Base-by-base conservation (phyloP, 2,329 filamentous ascomycete genomes). In the Ascochyta clinopodiicola region DNA sequence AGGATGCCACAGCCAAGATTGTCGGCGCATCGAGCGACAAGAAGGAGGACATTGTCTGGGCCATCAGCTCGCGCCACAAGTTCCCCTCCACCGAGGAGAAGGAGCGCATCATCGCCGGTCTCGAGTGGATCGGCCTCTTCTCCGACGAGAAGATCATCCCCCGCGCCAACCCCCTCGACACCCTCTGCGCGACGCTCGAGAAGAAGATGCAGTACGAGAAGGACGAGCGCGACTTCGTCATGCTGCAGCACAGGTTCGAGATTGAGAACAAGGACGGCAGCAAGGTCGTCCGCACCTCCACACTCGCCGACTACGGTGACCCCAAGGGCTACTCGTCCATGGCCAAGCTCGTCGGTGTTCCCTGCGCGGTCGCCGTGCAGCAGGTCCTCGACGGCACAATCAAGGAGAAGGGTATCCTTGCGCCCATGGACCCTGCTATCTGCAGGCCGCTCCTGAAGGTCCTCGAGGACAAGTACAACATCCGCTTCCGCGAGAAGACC, bases 171-270 rank as follows among this genome's bases (percentile, higher is more conserved):
- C 89, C 92, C 4, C 84, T 96, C 22, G 93, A 96, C 77, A 94
- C 90, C n/a, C 86, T 96, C 35, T 96, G 92, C 80, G 91, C 91
- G 29, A 90, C 87, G 3, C 85, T 96, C 27, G 92, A 96, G 82
- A 80, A 90, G 82, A 96, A 96, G 86, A 96, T 96, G 91, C 85
- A 90, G 77, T 96, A 88, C 77, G 89, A 85, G 71, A 82, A 89
- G 67, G 88, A 84, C 58, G 92, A 96, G 85, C 88, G 92, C 56
- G 92, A 96, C 77, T 81, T 96, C 63, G 90, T 95, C 51, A 83
- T 86, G 79, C 83, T 92, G 29, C 89, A 92, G 80, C 89, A 91
- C 81, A 88, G 86, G 80, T 96, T 96, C 75, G 87, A 88, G 74
- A 91, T 96, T 64, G 90, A 95, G 82, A 81, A 89, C 78, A 87